Evolutionary conservation across 176 grass and related monocot species (phyloP).

Genomic region (Hordeum marinum): DNA sequence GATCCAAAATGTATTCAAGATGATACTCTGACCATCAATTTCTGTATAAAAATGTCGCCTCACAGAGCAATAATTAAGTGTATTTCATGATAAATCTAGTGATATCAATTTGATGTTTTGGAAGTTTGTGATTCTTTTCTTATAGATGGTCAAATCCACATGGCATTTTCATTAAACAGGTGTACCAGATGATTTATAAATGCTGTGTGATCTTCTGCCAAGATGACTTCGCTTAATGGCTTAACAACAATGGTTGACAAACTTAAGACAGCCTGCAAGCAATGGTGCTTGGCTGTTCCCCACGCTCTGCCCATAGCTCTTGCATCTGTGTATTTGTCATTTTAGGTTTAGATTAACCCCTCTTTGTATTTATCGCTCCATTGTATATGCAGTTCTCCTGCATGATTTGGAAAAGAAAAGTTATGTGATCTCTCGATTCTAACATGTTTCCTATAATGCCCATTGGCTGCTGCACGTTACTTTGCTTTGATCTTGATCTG

Average conservation of each 20-base stretch:
- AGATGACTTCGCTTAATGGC: neutral
- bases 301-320: neutral
- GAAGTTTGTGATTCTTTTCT: neutral
- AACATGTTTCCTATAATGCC: neutral
- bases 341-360: neutral
- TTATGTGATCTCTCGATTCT: neutral
- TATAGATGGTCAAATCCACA: neutral
- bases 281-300: neutral
- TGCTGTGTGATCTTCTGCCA: neutral
- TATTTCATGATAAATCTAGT: neutral
- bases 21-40: neutral
- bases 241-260: neutral
- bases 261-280: neutral
- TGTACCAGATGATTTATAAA: neutral
- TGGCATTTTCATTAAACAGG: neutral
- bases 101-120: neutral
- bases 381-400: neutral
- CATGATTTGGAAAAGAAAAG: neutral
- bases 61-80: neutral
- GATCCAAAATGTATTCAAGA: neutral
- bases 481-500: neutral
- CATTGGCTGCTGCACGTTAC: neutral
- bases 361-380: neutral
- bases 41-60: neutral
- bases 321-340: neutral